phyloP scores from a whole-genome alignment of 148 eudicot genomes.

The Cornus suecica region DNA sequence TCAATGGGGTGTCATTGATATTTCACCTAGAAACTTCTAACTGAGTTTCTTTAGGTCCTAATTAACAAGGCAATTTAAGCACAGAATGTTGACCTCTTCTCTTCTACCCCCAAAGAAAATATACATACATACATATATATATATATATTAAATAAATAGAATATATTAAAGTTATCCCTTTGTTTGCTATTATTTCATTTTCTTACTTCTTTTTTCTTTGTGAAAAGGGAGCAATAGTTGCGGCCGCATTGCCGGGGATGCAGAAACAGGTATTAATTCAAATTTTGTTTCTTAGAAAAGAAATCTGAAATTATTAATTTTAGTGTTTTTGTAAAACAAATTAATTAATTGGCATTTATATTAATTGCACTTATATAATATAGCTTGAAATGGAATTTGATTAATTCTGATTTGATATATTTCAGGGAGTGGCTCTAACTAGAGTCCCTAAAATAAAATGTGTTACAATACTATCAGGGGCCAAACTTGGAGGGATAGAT shows the following conservation, averaged over 20 bases:
- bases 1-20: too few species aligned
- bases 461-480: constrained; percentile 11
- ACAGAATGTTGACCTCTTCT: too few species aligned
- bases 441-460: constrained; percentile 13
- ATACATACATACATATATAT: too few species aligned
- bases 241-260: constrained; percentile 36
- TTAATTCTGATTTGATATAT: neutral
- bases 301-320: neutral
- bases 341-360: neutral
- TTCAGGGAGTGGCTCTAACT: constrained; percentile 18
- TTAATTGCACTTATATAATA: too few species aligned
- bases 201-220: neutral
- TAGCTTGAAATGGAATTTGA: neutral
- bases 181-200: neutral
- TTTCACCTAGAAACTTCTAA: too few species aligned
- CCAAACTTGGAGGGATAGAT: constrained; percentile 10
- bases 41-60: too few species aligned
- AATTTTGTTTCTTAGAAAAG: too few species aligned
- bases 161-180: neutral
- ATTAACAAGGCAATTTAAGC: too few species aligned
- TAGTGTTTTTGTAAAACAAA: neutral
- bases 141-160: too few species aligned
- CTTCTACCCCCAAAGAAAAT: too few species aligned
- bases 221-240: constrained; percentile 18
- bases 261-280: constrained; percentile 29